phyloP scores from a whole-genome alignment of 768 basidiomycete species.

The Postia placenta region DNA sequence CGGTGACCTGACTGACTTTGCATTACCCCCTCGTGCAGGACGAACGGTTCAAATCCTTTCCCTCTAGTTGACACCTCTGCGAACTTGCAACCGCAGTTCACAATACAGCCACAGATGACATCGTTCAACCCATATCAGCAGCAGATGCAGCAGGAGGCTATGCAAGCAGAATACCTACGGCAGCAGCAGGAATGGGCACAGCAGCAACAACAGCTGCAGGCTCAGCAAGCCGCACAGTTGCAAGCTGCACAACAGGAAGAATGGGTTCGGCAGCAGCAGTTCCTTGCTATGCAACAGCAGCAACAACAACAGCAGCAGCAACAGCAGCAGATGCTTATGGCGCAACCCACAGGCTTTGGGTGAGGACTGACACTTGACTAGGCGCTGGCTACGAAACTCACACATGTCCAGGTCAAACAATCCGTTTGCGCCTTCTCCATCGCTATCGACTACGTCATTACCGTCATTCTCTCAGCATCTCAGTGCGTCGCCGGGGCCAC shows the following conservation, averaged over 20 bases:
- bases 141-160: constrained; percentile 85
- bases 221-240: constrained; percentile 39
- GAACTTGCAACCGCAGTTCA: constrained; percentile 72
- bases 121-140: constrained; percentile 94
- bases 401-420: constrained; percentile 75
- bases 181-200: constrained; percentile 67
- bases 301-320: constrained; percentile 43
- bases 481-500: constrained; percentile 26
- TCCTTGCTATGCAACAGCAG: constrained; percentile 46
- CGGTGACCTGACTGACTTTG: not conserved
- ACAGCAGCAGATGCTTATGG: constrained; percentile 36
- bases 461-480: constrained; percentile 27
- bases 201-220: constrained; percentile 53
- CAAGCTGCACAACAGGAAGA: constrained; percentile 46
- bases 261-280: constrained; percentile 59
- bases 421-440: constrained; percentile 66
- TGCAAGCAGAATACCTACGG: constrained; percentile 45
- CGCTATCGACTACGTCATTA: constrained; percentile 26
- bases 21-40: not conserved
- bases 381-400: not conserved
- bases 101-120: constrained; percentile 81
- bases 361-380: constrained; percentile 25
- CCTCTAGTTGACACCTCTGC: constrained; percentile 53
- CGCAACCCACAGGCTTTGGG: constrained; percentile 77
- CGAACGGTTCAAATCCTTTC: constrained; percentile 46